These are phyloP conservation scores for Russula sp. DNA, from an alignment of 768 basidiomycete genomes.

Conservation along the genomic window DNA sequence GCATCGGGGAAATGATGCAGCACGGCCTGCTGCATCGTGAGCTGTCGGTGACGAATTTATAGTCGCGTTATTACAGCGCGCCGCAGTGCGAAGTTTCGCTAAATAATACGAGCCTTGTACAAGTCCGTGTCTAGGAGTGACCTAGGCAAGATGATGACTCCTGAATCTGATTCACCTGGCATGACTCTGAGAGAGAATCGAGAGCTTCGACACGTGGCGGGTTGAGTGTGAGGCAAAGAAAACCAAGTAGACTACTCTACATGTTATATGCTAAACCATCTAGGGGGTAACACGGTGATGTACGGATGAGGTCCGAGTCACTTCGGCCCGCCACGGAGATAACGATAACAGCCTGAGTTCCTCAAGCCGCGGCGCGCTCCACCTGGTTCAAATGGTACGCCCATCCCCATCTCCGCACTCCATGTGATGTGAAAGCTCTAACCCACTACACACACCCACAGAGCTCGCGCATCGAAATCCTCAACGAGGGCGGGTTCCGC, in stretches of 20 bases:
- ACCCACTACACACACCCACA: slow-evolving; percentile 23
- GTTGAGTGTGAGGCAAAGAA: neutral
- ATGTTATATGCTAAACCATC: too few relatives aligned
- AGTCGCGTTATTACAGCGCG: neutral
- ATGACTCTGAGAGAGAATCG: neutral
- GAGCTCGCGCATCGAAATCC: slow-evolving; percentile 60
- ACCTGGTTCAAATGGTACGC: neutral
- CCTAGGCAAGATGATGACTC: slow-evolving; percentile 25
- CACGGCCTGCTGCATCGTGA: slow-evolving; percentile 96
- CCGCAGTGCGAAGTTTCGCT: neutral
- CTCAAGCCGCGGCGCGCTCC: too few relatives aligned
- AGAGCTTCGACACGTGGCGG: neutral
- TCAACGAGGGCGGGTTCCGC: slow-evolving; percentile 82
- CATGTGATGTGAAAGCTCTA: neutral
- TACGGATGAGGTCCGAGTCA: too few relatives aligned
- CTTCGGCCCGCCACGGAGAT: too few relatives aligned
- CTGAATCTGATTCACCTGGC: slow-evolving; percentile 3
- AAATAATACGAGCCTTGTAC: slow-evolving; percentile 55
- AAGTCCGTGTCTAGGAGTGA: slow-evolving; percentile 91
- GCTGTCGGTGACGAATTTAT: slow-evolving; percentile 36
- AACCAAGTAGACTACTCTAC: too few relatives aligned
- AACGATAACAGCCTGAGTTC: too few relatives aligned
- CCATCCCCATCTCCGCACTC: neutral
- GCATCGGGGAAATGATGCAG: slow-evolving; percentile 67
- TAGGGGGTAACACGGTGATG: too few relatives aligned